Base-by-base conservation (phyloP, 2,329 filamentous ascomycete genomes). In the Mycosphaerella sp. region DNA sequence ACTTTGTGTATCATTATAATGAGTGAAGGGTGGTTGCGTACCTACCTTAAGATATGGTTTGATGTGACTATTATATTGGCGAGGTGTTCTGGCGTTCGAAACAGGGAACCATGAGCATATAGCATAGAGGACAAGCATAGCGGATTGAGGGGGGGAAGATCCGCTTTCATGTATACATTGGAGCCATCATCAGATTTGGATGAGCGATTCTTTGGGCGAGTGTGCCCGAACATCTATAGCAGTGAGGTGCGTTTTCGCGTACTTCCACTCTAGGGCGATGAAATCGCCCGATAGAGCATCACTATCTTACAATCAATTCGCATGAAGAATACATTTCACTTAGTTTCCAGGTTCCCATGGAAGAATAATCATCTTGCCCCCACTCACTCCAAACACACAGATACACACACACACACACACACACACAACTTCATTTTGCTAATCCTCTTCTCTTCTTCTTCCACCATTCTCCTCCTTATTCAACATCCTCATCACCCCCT, bases 1-100 rank as follows among this genome's bases (percentile, higher is more conserved):
- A 98, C 75, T 91, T 92, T 79, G 93, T 96, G 74, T 69, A 82
- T 73, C 12, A 14, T 45, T 32, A 10, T 31, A 42, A 14, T 4
- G 9, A 31, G 12, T 46, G 23, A 49, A 21, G 21, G 21, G 39
- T 8, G 2, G 7, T 26, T n/a, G 59, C 26, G 26, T 26, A 17
- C 14, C 14, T 1, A 17, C 14, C 14, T 26, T 26, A 6, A 21
- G 59, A 54, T 61, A 31, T 59, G 57, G 59, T 59, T 41, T 61
- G 51, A 54, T 32, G 46, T 53, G 44, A 23, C 6, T 43, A 41
- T 23, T 32, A n/a, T 50, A 23, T 50, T 40, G 48, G 48, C 48
- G 41, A 43, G 48, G 48, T 36, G 48, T 51, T 23, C 29, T 29
- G 48, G 48, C 38, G 48, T 40, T 31, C 40, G 14, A 44, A 41